Base-by-base conservation (phyloP, 495 filamentous ascomycete genomes). In the Bacidia gigantensis region DNA sequence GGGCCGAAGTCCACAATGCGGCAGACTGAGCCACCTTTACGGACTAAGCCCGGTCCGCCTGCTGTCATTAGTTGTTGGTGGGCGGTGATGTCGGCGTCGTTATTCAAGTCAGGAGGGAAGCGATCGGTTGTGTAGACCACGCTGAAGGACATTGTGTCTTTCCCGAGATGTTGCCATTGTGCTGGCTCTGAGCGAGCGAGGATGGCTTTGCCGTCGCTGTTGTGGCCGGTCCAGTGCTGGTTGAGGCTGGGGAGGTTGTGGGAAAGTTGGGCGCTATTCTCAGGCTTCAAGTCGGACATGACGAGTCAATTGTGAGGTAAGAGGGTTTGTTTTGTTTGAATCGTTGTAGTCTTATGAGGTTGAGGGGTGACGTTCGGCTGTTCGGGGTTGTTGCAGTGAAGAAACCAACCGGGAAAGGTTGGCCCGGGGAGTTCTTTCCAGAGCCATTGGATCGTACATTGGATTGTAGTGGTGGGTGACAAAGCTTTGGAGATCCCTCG, bases 41-140 rank as follows among this genome's bases (percentile, higher is more conserved):
- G 52, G 1, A 56, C 53, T 2, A 65, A 62, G 1, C 73, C 74
- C 0, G 75, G 63, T 0, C 48, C 43, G 20, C 50, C 39, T 1
- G 43, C 38, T 21, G 42, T 11, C 7, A 64, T 38, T 32, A 68
- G 44, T 14, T 54, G 24, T 42, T 67, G 58, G 52, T 63, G 55
- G 11, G 55, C 38, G 17, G n/a, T n/a, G 39, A 81, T 56, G 66
- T 82, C 79, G 3, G 65, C 64, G 54, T 81, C 72, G 43, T 51
- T 54, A 64, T 67, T 75, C 32, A 81, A 59, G 46, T 74, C 58
- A 2, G 70, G 62, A 0, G 75, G 75, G 53, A 72, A 70, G 26
- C 53, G 12, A 26, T 72, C 76, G 20, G 78, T 80, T 12, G 63
- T 62, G 56, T 72, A 73, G 52, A 65, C 58, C 24, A 72, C 62